phyloP scores from a whole-genome alignment of 495 filamentous ascomycete species.

The Aspergillus nidulans region DNA sequence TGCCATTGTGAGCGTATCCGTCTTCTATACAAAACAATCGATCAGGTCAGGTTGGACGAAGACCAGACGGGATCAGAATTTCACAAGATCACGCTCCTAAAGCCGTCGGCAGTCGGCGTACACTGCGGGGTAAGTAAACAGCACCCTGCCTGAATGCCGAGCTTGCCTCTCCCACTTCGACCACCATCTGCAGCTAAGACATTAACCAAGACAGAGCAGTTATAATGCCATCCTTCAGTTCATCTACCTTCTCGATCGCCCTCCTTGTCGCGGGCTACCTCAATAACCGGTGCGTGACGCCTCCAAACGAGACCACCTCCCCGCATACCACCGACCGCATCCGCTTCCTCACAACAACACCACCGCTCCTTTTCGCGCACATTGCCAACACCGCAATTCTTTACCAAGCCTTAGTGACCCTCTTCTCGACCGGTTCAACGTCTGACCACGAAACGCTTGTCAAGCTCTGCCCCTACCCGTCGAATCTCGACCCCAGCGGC shows the following conservation, averaged over 20 bases:
- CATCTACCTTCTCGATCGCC: neutral
- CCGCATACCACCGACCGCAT: constrained; percentile 2
- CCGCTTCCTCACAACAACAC: neutral
- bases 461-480: neutral
- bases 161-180: neutral
- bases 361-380: neutral
- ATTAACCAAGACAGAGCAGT: neutral
- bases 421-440: neutral
- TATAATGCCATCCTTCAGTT: neutral
- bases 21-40: too few species aligned
- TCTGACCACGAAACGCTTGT: neutral
- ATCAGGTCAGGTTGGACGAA: too few species aligned
- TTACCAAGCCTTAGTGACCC: constrained; percentile 2
- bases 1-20: neutral
- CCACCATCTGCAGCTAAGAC: neutral
- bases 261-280: constrained; percentile 1
- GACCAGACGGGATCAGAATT: too few species aligned
- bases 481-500: neutral
- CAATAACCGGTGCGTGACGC: neutral
- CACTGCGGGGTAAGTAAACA: neutral
- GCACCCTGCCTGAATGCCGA: neutral
- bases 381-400: neutral
- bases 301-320: neutral
- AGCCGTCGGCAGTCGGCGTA: neutral
- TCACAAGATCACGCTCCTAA: neutral